Base-by-base conservation (phyloP, 2,329 filamentous ascomycete species). In the Graphiopsis chlorocephala region DNA sequence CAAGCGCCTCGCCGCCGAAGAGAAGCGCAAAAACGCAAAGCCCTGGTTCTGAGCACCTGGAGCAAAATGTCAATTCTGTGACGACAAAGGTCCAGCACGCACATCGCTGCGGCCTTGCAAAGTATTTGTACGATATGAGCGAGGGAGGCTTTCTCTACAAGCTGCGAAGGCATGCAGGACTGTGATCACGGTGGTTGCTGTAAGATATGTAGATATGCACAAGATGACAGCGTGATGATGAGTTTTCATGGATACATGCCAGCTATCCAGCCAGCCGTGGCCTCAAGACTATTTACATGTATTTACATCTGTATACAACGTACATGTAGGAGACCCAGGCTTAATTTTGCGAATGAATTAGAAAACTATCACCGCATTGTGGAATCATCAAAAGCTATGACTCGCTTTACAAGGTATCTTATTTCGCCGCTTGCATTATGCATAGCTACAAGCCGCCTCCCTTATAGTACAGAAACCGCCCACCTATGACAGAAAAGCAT, bases 1-100 rank as follows among this genome's bases (percentile, higher is more conserved):
- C 58, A 82, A 81, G 71, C 53, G 53, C 53, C n/a, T 23, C n/a
- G 31, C 53, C n/a, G 53, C 53, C 14, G 53, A 56, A 45, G 55
- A 58, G 11, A 58, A 58, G 72, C 60, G 73, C 66, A 79, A 77
- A 66, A 72, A 71, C 48, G 69, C 71, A 12, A 74, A 72, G 55
- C 65, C 67, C 29, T 77, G 74, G 75, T 76, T 75, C 55, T 68
- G 66, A 53, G n/a, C 25, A 8, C 4, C 4, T 17, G 5, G 12
- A 20, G 38, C 38, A 45, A n/a, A 20, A 23, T 45, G 38, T 2
- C 8, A 7, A 8, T 11, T 31, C 29, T 2, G 7, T 10, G 29
- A 31, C 11, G 29, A 8, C 29, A 11, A 6, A 31, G 10, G 29
- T 10, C 8, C 10, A 11, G 4, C 29, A 10, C 29, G 8, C 29